phyloP scores from a whole-genome alignment of 2,329 filamentous ascomycete genomes.

The Metarhizium humberi region DNA sequence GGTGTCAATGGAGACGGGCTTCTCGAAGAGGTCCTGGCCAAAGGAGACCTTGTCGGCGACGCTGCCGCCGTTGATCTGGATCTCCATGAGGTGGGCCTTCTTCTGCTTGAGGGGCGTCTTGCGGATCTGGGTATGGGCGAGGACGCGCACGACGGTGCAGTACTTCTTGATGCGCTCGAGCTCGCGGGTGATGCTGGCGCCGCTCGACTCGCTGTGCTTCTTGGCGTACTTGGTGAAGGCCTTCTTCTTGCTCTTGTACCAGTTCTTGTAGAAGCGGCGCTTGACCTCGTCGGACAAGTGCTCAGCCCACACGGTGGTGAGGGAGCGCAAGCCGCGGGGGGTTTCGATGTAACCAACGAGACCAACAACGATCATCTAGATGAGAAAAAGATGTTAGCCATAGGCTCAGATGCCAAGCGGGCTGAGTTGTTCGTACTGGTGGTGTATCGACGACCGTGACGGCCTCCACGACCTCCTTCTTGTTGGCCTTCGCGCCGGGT shows the following conservation, averaged over 20 bases:
- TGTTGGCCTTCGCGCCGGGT: slow-evolving; percentile 98
- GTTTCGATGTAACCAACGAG: slow-evolving; percentile 99
- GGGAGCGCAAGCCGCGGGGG: slow-evolving; percentile 95
- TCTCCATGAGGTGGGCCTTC: slow-evolving; percentile 99
- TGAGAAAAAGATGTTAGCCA: slow-evolving; percentile 55
- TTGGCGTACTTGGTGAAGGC: slow-evolving; percentile 99
- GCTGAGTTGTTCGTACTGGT: slow-evolving; percentile 85
- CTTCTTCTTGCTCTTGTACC: slow-evolving; percentile 99
- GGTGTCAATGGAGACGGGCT: slow-evolving; percentile 84
- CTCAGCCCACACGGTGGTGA: slow-evolving; percentile 99
- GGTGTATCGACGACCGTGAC: slow-evolving; percentile 84
- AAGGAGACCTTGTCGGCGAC: slow-evolving; percentile 95
- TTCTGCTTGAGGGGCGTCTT: slow-evolving; percentile 99
- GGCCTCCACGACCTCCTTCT: slow-evolving; percentile 94
- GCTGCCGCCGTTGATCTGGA: slow-evolving; percentile 98
- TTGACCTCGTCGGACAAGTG: slow-evolving; percentile 98
- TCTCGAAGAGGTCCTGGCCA: slow-evolving; percentile 95
- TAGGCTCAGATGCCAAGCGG: slow-evolving; percentile 66
- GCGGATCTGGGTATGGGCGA: slow-evolving; percentile 98
- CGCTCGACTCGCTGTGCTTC: slow-evolving; percentile 94
- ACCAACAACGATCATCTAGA: slow-evolving; percentile 98
- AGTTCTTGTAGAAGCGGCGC: slow-evolving; percentile 99
- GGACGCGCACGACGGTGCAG: slow-evolving; percentile 98
- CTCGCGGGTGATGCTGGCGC: slow-evolving; percentile 86
- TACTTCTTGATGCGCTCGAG: slow-evolving; percentile 99